Conservation (phyloP, 75 land plant genomes). For the Larix kaempferi region DNA sequence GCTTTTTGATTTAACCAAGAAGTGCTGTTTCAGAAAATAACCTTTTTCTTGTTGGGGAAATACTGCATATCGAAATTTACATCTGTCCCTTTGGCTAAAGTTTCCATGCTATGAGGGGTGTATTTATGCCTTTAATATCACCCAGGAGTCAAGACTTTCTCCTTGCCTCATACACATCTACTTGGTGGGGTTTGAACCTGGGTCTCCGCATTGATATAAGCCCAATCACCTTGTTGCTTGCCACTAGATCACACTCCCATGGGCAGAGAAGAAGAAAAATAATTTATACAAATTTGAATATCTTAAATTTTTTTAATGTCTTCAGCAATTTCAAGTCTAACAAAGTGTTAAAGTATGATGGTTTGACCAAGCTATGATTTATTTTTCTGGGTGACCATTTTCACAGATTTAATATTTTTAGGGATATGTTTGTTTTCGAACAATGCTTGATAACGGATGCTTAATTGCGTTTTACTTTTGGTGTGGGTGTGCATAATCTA, state of each 20-base stretch:
- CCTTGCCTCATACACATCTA: too few relatives aligned
- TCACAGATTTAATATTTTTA: neutral
- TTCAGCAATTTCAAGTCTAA: neutral
- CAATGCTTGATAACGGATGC: neutral
- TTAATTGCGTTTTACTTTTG: neutral
- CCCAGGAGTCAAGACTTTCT: too few relatives aligned
- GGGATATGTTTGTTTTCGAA: neutral
- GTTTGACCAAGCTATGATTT: neutral
- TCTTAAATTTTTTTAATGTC: slow-evolving; percentile 3
- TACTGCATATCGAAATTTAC: too few relatives aligned
- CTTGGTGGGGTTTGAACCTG: too few relatives aligned
- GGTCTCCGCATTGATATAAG: too few relatives aligned
- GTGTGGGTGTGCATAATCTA: neutral
- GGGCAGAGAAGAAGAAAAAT: neutral
- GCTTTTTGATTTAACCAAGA: neutral
- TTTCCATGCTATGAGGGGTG: too few relatives aligned
- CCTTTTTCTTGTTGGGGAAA: too few relatives aligned
- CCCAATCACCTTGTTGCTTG: too few relatives aligned
- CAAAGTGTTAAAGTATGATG: neutral
- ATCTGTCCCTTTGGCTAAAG: too few relatives aligned
- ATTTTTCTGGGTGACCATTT: neutral
- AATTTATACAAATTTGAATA: neutral
- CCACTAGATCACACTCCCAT: too few relatives aligned
- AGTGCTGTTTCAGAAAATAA: neutral
- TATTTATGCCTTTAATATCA: too few relatives aligned